These are phyloP conservation scores for Sarocladiaceae sp. DNA, from an alignment of 2,329 filamentous ascomycete species.

Conservation along the genomic window DNA sequence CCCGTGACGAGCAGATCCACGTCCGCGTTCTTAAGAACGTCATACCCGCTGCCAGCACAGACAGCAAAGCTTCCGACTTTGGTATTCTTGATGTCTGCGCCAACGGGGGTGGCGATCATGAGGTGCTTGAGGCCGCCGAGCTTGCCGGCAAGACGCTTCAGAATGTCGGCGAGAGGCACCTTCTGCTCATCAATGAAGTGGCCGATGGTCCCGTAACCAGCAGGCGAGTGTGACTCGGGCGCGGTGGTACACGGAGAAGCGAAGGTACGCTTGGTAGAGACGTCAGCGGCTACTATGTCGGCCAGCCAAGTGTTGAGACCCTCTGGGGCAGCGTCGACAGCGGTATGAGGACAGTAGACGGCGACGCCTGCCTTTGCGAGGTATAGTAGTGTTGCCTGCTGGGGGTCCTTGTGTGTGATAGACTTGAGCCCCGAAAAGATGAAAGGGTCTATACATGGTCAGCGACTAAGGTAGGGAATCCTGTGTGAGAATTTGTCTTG, in stretches of 20 bases:
- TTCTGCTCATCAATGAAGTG: conserved; percentile 25
- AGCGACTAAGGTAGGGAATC: not conserved
- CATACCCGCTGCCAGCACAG: conserved; percentile 82
- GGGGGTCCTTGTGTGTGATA: conserved; percentile 74
- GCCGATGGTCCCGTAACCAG: conserved; percentile 49
- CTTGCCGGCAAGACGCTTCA: conserved; percentile 53
- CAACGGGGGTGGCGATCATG: conserved; percentile 47
- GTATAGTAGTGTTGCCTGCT: conserved; percentile 77
- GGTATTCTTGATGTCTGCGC: conserved; percentile 25
- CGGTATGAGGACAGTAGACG: conserved; percentile 94
- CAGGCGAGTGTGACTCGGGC: conserved; percentile 36
- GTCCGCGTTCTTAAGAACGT: conserved; percentile 61
- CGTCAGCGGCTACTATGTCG: conserved; percentile 64
- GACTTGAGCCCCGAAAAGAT: conserved; percentile 93
- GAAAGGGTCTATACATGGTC: conserved; percentile 64
- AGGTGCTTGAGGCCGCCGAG: conserved; percentile 58
- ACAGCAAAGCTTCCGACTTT: conserved; percentile 68
- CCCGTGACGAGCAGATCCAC: conserved; percentile 86
- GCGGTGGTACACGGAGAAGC: conserved; percentile 37
- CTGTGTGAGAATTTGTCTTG: not conserved
- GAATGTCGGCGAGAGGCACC: conserved; percentile 36
- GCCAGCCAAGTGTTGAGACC: conserved; percentile 94
- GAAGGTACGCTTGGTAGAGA: conserved; percentile 32
- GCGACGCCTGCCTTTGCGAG: conserved; percentile 83
- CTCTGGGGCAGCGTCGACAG: conserved; percentile 76